phyloP scores from a whole-genome alignment of 305 asterid species.

The Solanum hybrid region DNA sequence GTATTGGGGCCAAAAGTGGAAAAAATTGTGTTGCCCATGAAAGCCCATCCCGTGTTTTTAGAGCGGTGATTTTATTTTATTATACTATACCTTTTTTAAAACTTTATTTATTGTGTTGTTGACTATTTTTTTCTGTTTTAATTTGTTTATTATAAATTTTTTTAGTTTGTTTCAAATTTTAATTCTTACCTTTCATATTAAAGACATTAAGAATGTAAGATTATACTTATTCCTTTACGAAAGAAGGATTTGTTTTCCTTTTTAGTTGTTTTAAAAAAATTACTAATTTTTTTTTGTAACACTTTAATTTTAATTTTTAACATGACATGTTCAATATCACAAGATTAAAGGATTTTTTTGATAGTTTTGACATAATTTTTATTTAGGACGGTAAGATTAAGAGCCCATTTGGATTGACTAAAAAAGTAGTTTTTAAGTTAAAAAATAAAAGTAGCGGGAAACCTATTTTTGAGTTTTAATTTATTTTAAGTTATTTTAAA shows the following conservation, averaged over 20 bases:
- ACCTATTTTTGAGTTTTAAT: background rate
- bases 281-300: too few species aligned
- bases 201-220: background rate
- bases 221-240: background rate
- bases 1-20: background rate
- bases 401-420: background rate
- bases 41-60: slow-evolving; percentile 6
- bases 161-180: background rate
- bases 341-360: too few species aligned
- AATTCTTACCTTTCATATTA: background rate
- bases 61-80: background rate
- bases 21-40: background rate
- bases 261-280: too few species aligned
- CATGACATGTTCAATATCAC: background rate
- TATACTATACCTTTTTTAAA: background rate
- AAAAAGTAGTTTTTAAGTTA: too few species aligned
- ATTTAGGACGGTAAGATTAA: too few species aligned
- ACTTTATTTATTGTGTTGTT: background rate
- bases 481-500: too few species aligned
- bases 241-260: background rate
- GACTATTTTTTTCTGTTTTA: background rate
- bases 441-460: background rate
- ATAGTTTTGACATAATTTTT: too few species aligned
- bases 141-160: background rate
- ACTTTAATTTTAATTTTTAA: rapidly evolving